Conservation (phyloP, 2,329 filamentous ascomycete genomes). For the Scedosporium boydii region DNA sequence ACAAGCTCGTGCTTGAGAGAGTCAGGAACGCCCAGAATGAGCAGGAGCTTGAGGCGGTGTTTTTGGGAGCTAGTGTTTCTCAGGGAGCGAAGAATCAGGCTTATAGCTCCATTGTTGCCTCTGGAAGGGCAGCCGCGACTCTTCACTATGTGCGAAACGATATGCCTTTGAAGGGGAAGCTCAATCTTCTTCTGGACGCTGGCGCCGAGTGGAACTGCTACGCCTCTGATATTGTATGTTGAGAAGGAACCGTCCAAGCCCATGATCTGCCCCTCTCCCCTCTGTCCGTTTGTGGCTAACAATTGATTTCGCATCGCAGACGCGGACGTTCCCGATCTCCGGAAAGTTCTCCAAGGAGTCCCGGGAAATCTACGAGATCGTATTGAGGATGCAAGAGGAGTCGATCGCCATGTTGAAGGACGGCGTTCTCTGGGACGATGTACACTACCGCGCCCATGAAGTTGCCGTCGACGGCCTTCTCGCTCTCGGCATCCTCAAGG, state of each 20-base stretch:
- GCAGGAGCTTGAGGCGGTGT: slow-evolving; percentile 71
- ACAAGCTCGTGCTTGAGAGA: slow-evolving; percentile 50
- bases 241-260: not conserved
- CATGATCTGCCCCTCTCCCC: not conserved
- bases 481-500: slow-evolving; percentile 63
- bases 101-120: slow-evolving; percentile 79
- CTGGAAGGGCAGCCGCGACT: slow-evolving; percentile 70
- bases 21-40: slow-evolving; percentile 64
- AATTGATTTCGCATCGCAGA: slow-evolving; percentile 33
- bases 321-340: slow-evolving; percentile 75
- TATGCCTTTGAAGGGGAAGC: slow-evolving; percentile 57
- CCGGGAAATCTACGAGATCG: slow-evolving; percentile 69
- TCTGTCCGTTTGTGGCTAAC: not conserved
- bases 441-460: slow-evolving; percentile 71
- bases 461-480: slow-evolving; percentile 75
- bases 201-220: slow-evolving; percentile 70
- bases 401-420: slow-evolving; percentile 64
- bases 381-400: slow-evolving; percentile 77
- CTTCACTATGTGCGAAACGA: slow-evolving; percentile 83
- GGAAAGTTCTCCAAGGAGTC: slow-evolving; percentile 63
- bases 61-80: slow-evolving; percentile 66
- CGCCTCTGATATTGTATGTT: slow-evolving; percentile 53
- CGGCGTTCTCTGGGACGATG: slow-evolving; percentile 69
- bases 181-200: slow-evolving; percentile 76
- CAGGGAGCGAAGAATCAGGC: slow-evolving; percentile 73